phyloP scores from a whole-genome alignment of 192 early-diverging fungal species.

The Coemansia sp. region DNA sequence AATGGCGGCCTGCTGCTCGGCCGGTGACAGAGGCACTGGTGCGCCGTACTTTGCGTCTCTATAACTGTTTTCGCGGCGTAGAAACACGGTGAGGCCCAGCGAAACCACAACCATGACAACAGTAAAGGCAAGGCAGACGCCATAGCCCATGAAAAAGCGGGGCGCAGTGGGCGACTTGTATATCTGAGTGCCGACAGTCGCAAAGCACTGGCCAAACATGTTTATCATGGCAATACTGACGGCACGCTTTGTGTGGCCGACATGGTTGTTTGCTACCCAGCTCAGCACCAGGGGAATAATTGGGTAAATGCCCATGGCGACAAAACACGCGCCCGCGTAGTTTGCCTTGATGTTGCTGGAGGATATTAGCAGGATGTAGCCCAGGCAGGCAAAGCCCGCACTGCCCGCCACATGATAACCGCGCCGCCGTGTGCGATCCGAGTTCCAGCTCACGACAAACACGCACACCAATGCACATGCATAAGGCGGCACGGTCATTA shows the following conservation, averaged over 20 bases:
- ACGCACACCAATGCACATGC: conserved; percentile 37
- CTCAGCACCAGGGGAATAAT: conserved; percentile 58
- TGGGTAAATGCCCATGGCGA: conserved; percentile 44
- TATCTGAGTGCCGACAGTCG: conserved; percentile 66
- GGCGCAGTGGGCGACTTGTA: conserved; percentile 59
- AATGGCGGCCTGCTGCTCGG: conserved; percentile 33
- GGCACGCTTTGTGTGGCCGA: conserved; percentile 69
- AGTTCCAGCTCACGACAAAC: conserved; percentile 39
- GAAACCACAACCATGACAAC: conserved; percentile 47
- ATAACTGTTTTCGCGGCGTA: conserved; percentile 55
- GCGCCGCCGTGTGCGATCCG: conserved; percentile 46
- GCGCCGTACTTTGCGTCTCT: conserved; percentile 17
- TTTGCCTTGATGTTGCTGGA: conserved; percentile 21
- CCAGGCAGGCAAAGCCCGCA: conserved; percentile 25
- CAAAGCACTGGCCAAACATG: conserved; percentile 66
- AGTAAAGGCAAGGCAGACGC: conserved; percentile 50
- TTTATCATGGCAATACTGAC: conserved; percentile 61
- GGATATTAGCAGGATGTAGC: conserved; percentile 44
- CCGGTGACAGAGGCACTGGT: conserved; percentile 17
- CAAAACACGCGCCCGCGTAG: conserved; percentile 46
- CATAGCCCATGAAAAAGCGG: conserved; percentile 51
- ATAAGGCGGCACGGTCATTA: conserved; percentile 53
- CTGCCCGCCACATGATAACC: conserved; percentile 39
- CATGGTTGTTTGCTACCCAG: conserved; percentile 63
- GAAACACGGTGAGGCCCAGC: conserved; percentile 46